Evolutionary conservation across 139 green algal species (phyloP), one percentile per base, ranked within the genome.

Genomic region (Chlorella vulgaris): DNA sequence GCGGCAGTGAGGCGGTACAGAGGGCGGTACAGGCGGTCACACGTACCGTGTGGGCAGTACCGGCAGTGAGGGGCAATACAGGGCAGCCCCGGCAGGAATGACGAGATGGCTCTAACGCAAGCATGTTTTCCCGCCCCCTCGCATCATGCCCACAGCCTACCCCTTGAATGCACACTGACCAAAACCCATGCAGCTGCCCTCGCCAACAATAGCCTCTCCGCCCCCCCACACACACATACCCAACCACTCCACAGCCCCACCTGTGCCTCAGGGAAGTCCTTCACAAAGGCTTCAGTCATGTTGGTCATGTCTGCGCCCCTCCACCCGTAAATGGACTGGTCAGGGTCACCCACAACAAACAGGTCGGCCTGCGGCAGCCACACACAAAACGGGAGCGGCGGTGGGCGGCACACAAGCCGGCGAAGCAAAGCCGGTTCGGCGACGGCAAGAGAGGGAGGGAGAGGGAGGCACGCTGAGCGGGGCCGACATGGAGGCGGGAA

Each of bases 241-340:
- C 42, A 7, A 15, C 66, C 36, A 21, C 15, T 22, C 29, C 31
- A 26, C 33, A 33, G 15, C 51, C 58, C 69, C 26, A 76, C 77
- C 77, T 80, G 47, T 2, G 67, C 35, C 4, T 65, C 78, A 76
- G 70, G 55, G 35, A 88, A 93, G 65, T 91, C 81, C 39, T 42
- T 39, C 0, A 5, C 2, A 31, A 93, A 88, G 1, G 61, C 60
- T 19, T 82, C 28, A 24, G 80, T 68, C 84, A 94, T 91, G 78
- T 93, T 88, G 69, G 36, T 38, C 4, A 79, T 74, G 38, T 87
- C 77, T 0, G 87, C 87, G 26, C 90, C 91, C 0, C 91, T 82
- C 88, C 89, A 97, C 38, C 85, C 63, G 83, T 97, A 97, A 74
- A 97, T 96, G 39, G 89, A 80, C 82, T 97, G 94, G 79, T 97